phyloP scores from a whole-genome alignment of 306 rosid genomes.

The Trichosanthes cucumerina region DNA sequence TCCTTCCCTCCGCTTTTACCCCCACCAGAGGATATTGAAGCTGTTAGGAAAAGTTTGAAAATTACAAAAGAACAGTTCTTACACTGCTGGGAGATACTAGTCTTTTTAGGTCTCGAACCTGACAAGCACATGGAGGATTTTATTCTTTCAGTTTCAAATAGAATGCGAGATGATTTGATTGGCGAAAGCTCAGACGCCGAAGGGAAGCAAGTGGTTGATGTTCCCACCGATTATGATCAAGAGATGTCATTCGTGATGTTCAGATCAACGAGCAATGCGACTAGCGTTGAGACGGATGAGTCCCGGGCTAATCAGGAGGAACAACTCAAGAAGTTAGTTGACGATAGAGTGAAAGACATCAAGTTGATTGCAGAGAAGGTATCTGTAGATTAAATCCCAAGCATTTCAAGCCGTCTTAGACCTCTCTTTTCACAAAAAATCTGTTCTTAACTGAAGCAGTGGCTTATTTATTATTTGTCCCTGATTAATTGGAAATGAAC shows the following conservation, averaged over 20 bases:
- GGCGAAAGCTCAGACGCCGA: constrained; percentile 62
- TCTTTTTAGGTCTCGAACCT: constrained; percentile 58
- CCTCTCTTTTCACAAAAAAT: neutral
- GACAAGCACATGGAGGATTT: constrained; percentile 62
- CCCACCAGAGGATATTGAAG: constrained; percentile 35
- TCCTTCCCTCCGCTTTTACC: constrained; percentile 50
- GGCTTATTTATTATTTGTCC: neutral
- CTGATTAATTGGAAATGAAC: neutral
- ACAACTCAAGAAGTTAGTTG: constrained; percentile 60
- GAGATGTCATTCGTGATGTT: constrained; percentile 74
- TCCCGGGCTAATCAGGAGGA: constrained; percentile 53
- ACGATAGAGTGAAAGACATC: constrained; percentile 61
- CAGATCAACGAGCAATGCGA: constrained; percentile 33
- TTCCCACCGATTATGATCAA: constrained; percentile 31
- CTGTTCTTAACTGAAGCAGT: neutral
- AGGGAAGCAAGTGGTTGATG: constrained; percentile 61
- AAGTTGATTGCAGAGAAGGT: constrained; percentile 62
- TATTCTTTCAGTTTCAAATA: constrained; percentile 44
- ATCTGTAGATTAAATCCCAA: constrained; percentile 13
- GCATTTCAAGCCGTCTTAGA: neutral
- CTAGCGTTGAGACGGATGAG: constrained; percentile 43
- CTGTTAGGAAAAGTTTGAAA: constrained; percentile 55
- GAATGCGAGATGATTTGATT: constrained; percentile 61
- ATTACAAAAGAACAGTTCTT: constrained; percentile 79
- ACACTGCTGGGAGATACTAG: constrained; percentile 85